A percentile compares a stretch with the other conserved stretches of the same genome.
These are phyloP conservation scores for Phytophthora europaea DNA, from an alignment of 352 stramenopile species.

Conservation along the genomic window DNA sequence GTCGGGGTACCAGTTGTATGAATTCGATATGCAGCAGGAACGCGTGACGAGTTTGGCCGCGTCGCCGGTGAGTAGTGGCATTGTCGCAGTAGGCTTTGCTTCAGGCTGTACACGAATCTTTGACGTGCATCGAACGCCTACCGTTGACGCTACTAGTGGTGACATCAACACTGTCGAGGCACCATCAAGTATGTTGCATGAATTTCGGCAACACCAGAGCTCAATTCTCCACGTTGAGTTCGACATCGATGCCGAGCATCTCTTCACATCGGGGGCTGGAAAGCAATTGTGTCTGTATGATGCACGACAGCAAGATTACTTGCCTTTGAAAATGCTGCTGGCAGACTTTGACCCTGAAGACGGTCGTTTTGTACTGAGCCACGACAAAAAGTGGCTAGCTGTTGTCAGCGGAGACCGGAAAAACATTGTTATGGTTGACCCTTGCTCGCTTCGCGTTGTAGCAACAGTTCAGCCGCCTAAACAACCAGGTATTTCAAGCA, in stretches of 20 bases:
- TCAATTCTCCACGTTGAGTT: constrained; percentile 69
- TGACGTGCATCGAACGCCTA: constrained; percentile 49
- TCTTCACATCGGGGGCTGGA: constrained; percentile 63
- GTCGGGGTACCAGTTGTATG: constrained; percentile 77
- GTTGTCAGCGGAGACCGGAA: constrained; percentile 42
- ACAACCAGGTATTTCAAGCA: background rate
- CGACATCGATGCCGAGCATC: constrained; percentile 43
- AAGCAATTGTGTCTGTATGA: constrained; percentile 83
- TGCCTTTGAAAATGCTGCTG: constrained; percentile 78
- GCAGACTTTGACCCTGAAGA: constrained; percentile 45
- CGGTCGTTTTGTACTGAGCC: constrained; percentile 49
- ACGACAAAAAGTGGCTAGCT: constrained; percentile 51
- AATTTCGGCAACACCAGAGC: constrained; percentile 90
- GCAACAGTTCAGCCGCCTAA: constrained; percentile 49
- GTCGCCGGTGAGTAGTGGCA: constrained; percentile 43
- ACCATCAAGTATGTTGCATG: constrained; percentile 54
- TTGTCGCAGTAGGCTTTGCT: constrained; percentile 82
- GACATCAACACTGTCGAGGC: constrained; percentile 1
- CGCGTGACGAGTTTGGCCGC: constrained; percentile 66
- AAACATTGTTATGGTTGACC: constrained; percentile 50
- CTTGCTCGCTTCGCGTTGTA: constrained; percentile 48
- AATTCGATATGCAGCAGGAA: constrained; percentile 86
- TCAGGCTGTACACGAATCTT: constrained; percentile 91
- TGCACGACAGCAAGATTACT: constrained; percentile 50
- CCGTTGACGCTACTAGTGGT: background rate